A percentile compares a stretch with the other conserved stretches of the same genome.
Evolutionary conservation across 2,329 filamentous ascomycete species (phyloP).

Genomic region (Biscogniauxia sp.): DNA sequence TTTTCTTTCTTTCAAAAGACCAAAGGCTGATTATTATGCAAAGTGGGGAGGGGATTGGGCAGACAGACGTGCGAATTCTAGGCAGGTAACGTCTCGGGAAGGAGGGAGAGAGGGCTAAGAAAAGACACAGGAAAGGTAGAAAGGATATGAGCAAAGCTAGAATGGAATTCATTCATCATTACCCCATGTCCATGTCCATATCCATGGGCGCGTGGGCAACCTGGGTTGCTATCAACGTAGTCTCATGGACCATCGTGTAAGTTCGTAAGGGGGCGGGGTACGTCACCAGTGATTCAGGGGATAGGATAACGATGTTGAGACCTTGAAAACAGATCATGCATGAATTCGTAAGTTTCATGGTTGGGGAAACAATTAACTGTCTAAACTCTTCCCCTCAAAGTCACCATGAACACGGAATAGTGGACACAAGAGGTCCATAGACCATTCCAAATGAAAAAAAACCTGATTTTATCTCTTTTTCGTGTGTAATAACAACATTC

Average conservation of each 20-base stretch:
- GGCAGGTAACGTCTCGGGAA: background rate
- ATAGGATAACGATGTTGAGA: background rate
- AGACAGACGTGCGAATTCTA: background rate
- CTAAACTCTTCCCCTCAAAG: constrained; percentile 28
- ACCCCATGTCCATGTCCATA: background rate
- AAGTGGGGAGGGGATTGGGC: background rate
- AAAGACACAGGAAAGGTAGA: background rate
- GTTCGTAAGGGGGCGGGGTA: background rate
- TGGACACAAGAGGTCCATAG: constrained; percentile 21
- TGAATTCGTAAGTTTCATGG: constrained; percentile 29
- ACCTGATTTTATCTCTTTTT: constrained; percentile 38
- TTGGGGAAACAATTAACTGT: constrained; percentile 33
- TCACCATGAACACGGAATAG: constrained; percentile 23
- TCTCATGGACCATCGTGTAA: background rate
- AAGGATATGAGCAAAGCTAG: background rate
- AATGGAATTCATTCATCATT: background rate
- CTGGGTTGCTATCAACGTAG: background rate
- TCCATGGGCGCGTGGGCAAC: background rate
- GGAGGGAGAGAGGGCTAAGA: background rate
- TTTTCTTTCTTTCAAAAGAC: background rate
- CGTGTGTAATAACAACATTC: constrained; percentile 33
- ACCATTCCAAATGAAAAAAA: constrained; percentile 36
- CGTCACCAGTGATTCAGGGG: background rate
- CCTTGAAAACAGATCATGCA: constrained; percentile 23
- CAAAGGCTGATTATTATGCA: background rate